A percentile compares a stretch with the other conserved stretches of the same genome.
These are phyloP conservation scores for Castanopsis chinensis DNA, from an alignment of 306 rosid species.

Conservation along the genomic window DNA sequence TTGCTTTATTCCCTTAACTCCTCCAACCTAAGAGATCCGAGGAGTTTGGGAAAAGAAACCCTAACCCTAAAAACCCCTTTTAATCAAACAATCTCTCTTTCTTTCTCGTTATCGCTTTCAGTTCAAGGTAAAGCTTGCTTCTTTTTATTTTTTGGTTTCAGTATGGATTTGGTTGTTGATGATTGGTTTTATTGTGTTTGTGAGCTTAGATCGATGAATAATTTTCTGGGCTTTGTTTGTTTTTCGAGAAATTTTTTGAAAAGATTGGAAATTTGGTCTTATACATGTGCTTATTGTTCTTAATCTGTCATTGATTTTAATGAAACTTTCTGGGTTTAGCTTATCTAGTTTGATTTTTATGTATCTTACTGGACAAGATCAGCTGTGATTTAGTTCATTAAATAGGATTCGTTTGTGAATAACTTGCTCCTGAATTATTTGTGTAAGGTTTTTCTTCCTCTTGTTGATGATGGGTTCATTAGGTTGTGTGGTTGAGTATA, in stretches of 20 bases:
- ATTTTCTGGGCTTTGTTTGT: background rate
- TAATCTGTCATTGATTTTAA: background rate
- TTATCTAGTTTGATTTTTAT: background rate
- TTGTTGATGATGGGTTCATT: background rate
- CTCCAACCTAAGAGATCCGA: constrained; percentile 38
- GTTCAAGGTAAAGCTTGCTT: constrained; percentile 16
- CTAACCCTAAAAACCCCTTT: constrained; percentile 13
- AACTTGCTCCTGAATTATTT: background rate
- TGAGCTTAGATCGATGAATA: constrained; percentile 13
- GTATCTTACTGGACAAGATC: background rate
- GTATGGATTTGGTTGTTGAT: background rate
- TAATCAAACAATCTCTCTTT: background rate
- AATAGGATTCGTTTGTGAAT: background rate
- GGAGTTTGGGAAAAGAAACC: constrained; percentile 35
- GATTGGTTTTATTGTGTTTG: background rate
- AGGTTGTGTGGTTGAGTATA: background rate
- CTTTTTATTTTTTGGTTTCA: background rate
- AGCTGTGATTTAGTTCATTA: background rate
- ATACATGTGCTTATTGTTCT: background rate
- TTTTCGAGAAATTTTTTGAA: background rate
- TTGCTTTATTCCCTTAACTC: constrained; percentile 20
- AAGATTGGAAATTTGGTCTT: background rate
- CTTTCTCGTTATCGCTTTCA: constrained; percentile 6
- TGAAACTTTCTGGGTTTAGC: background rate
- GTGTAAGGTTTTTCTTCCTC: background rate